Evolutionary conservation across 768 basidiomycete genomes (phyloP), one percentile per base, ranked within the genome.

Genomic region (Panaeolus papilionaceus): DNA sequence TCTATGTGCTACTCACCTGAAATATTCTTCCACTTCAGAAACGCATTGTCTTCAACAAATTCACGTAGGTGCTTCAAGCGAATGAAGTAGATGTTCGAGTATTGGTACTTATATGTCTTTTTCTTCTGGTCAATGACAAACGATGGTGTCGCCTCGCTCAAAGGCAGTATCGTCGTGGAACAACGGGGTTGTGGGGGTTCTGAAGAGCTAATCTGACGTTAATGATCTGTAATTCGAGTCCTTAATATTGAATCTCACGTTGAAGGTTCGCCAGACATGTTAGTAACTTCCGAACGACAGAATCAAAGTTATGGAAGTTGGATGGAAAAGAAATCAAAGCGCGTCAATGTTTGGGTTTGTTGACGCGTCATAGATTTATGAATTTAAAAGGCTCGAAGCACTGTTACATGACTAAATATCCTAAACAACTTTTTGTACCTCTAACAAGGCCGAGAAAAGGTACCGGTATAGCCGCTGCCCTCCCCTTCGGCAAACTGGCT

Each of bases 371-470:
- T 20, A 47, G 42, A 61, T 64, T 8, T 33, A 64, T 33, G 33
- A 28, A 37, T 11, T 33, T 28, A 16, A 58, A 58, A 37, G 33
- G 5, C 23, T 28, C 23, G 3, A 33, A 14, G 42, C 42, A 18
- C 16, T 16, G 33, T 33, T 33, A 33, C 33, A 33, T 33, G 33
- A 4, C 4, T 14, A 12, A 18, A 14, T 18, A 16, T 44, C 42
- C 16, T 16, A 44, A 18, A 12, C 5, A 33, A 33, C 12, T 44
- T 23, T 51, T 51, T 37, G 16, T 58, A 16, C 10, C 26, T 66
- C 74, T 79, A 93, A 75, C 92, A 93, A 18, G 86, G 78, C 73
- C 88, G 91, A 61, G 91, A 84, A 74, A 86, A 93, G 3, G 92
- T 92, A 12, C 91, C 90, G 61, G 83, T 86, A 44, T 81, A 73